phyloP scores from a whole-genome alignment of 805 yeast genomes.

The Candida endomychidarum region DNA sequence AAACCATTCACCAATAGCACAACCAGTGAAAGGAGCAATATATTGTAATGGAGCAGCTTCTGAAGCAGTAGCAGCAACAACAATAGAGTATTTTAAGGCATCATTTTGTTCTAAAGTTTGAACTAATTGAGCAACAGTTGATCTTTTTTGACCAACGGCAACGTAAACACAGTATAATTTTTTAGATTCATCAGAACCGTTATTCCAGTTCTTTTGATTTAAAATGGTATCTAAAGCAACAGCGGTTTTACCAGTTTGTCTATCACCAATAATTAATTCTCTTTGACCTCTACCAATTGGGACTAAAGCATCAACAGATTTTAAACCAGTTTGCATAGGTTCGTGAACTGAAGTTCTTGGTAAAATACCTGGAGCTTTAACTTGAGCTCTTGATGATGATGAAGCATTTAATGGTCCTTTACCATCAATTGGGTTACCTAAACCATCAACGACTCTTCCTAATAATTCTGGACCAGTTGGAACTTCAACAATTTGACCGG shows the following conservation, averaged over 20 bases:
- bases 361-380: constrained; percentile 99
- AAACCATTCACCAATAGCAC: constrained; percentile 99
- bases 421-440: constrained; percentile 99
- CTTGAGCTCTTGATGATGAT: constrained; percentile 91
- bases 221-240: constrained; percentile 97
- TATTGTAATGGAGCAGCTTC: constrained; percentile 99
- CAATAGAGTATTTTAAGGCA: constrained; percentile 95
- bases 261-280: constrained; percentile 99
- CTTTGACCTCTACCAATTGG: constrained; percentile 99
- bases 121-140: constrained; percentile 99
- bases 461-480: constrained; percentile 97
- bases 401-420: constrained; percentile 95
- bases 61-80: constrained; percentile 99
- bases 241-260: constrained; percentile 99
- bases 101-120: constrained; percentile 98
- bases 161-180: constrained; percentile 99
- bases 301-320: constrained; percentile 98
- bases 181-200: constrained; percentile 91
- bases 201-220: constrained; percentile 99
- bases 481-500: constrained; percentile 98
- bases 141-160: constrained; percentile 99
- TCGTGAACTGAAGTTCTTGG: constrained; percentile 98
- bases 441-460: constrained; percentile 99
- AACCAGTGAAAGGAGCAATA: constrained; percentile 99
- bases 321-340: constrained; percentile 99